Conservation (phyloP, 202 grass and related monocot species). For the Hordeum pubiflorum region DNA sequence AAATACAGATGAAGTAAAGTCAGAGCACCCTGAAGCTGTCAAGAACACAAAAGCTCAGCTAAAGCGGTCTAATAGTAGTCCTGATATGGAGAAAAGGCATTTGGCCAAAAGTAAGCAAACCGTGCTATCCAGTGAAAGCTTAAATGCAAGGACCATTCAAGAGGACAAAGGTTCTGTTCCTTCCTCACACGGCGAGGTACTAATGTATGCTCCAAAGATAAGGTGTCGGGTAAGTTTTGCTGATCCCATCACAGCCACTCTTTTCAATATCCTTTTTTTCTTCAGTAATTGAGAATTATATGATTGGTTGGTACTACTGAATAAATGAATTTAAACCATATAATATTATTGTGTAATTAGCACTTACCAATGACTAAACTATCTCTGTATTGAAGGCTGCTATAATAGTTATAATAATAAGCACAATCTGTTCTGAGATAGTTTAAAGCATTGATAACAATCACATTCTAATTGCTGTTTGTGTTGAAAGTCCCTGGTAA, state of each 20-base stretch:
- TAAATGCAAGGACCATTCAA: slow-evolving; percentile 38
- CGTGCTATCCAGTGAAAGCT: slow-evolving; percentile 27
- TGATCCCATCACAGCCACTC: slow-evolving; percentile 23
- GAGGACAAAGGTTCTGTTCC: slow-evolving; percentile 32
- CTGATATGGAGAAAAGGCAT: slow-evolving; percentile 77
- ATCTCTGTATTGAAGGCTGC: background rate
- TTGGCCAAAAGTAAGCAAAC: slow-evolving; percentile 41
- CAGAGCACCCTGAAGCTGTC: slow-evolving; percentile 23
- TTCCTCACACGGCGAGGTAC: slow-evolving; percentile 44
- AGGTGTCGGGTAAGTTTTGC: slow-evolving; percentile 82
- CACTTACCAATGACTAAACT: background rate
- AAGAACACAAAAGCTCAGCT: slow-evolving; percentile 48
- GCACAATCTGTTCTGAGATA: slow-evolving; percentile 4
- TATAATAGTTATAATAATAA: background rate
- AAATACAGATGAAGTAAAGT: slow-evolving; percentile 39
- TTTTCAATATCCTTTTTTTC: slow-evolving; percentile 32
- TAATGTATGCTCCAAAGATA: slow-evolving; percentile 68
- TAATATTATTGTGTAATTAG: background rate
- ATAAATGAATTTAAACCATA: slow-evolving; percentile 12
- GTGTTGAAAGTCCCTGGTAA: background rate
- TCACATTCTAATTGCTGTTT: background rate
- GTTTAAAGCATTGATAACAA: slow-evolving; percentile 4
- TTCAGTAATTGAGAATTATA: background rate
- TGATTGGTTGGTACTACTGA: background rate
- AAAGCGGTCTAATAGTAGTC: slow-evolving; percentile 78